Evolutionary conservation across 371 early-diverging fungal species (phyloP).

Genomic region (Mucor plumbeus): DNA sequence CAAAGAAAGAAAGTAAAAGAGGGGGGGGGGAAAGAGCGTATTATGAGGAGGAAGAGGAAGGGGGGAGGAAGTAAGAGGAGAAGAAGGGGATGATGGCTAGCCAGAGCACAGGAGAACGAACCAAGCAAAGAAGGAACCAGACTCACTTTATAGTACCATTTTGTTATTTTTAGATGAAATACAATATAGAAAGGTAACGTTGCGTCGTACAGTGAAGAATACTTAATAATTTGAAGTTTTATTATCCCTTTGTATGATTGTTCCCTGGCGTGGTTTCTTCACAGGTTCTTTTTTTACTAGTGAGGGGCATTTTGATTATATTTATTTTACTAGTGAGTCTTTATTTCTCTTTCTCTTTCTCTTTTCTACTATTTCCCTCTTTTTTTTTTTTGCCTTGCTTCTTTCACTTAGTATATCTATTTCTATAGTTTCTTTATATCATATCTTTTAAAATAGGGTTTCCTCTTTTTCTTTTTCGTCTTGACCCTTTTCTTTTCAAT

Average conservation of each 20-base stretch:
- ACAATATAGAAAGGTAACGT: constrained; percentile 1
- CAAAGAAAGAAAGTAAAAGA: too few relatives aligned
- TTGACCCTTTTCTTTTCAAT: constrained; percentile 8
- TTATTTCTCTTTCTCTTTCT: background rate
- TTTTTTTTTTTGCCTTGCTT: background rate
- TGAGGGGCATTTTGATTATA: constrained; percentile 1
- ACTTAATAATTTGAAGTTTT: constrained; percentile 1
- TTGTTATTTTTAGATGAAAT: constrained; percentile 5
- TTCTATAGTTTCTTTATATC: background rate
- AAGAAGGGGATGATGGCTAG: background rate
- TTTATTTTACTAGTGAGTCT: background rate
- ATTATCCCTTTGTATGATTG: constrained; percentile 6
- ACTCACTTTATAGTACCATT: background rate
- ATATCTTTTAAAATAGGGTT: background rate
- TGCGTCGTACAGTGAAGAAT: background rate
- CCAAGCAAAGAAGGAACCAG: constrained; percentile 6
- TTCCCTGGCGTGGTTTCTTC: constrained; percentile 1
- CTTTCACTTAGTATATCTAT: background rate
- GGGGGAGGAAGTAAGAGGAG: too few relatives aligned
- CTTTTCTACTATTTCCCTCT: background rate
- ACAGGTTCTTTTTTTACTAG: background rate
- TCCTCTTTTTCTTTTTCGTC: background rate
- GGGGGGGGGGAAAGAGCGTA: too few relatives aligned
- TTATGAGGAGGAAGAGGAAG: too few relatives aligned
- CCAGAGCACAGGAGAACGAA: background rate